Base-by-base conservation (phyloP, 2,329 filamentous ascomycete genomes). In the Pyrenophora graminea region DNA sequence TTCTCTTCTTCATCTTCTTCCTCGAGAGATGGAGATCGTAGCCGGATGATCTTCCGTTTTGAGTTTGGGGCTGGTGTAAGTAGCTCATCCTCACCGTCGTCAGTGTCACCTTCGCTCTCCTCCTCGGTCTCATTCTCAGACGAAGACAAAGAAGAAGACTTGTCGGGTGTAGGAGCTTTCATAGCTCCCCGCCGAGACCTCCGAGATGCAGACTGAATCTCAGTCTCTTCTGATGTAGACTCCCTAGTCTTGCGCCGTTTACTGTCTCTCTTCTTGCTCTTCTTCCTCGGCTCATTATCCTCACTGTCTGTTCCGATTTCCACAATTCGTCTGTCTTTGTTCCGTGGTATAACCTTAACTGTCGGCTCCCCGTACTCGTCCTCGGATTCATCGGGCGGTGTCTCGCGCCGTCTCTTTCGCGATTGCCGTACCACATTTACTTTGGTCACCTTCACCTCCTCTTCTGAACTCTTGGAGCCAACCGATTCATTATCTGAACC, bases 321-420 rank as follows among this genome's bases (percentile, higher is more conserved):
- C 9, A 41, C 21, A 31, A 32, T 21, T 27, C 42, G 42, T 19
- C 48, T 27, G 36, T 54, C 51, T 10, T 59, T 54, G 13, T 53
- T 56, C 32, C 56, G 51, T 23, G 60, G 51, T 17, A 53, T 18
- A 4, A 63, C 59, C 9, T 49, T 57, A 17, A 64, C 50, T 10
- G 54, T 55, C 10, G 45, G 38, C 21, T 53, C 44, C 1, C 47
- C 51, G 4, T 36, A 43, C 6, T 56, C 49, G 8, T 34, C 32
- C 8, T 50, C 48, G 5, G 53, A 49, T 18, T 48, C 56, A 37
- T 41, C 55, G 9, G 47, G 31, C 17, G 32, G 17, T n/a, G 31
- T 27, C 3, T 46, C 51, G 33, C 59, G 58, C 39, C 49, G 54
- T 10, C 63, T 59, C 54, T 66, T 66, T 10, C 58, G 60, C 40